A percentile compares a stretch with the other conserved stretches of the same genome.
phyloP scores from a whole-genome alignment of 148 eudicot species.

The Vaccinium vitisidaea region DNA sequence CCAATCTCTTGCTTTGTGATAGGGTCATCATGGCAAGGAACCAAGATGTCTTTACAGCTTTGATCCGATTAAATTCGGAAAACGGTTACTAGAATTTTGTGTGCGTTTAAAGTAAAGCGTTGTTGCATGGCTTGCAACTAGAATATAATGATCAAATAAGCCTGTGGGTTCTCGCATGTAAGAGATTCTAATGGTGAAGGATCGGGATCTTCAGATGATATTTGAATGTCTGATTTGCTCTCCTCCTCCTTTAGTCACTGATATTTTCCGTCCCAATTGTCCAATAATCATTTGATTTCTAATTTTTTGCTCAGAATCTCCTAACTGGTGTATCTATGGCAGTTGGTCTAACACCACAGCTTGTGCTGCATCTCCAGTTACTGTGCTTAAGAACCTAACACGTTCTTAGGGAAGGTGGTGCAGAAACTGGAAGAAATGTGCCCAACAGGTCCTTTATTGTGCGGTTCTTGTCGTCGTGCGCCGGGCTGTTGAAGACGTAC shows the following conservation, averaged over 20 bases:
- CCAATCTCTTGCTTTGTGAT: constrained; percentile 12
- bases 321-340: constrained; percentile 11
- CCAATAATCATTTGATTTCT: constrained; percentile 21
- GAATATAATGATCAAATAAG: too few species aligned
- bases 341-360: constrained; percentile 21
- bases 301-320: constrained; percentile 24
- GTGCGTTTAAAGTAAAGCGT: too few species aligned
- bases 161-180: too few species aligned
- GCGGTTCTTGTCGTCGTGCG: background rate
- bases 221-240: background rate
- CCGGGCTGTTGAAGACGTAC: background rate
- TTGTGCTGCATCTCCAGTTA: constrained; percentile 24
- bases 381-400: constrained; percentile 21
- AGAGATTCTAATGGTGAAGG: too few species aligned
- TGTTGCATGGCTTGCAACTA: too few species aligned
- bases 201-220: too few species aligned
- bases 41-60: background rate
- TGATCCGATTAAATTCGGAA: too few species aligned
- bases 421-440: background rate
- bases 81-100: too few species aligned
- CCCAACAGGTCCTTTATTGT: background rate
- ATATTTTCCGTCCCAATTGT: background rate
- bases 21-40: constrained; percentile 18
- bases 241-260: background rate
- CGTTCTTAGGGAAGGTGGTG: constrained; percentile 7